Evolutionary conservation across 306 rosid species (phyloP), one percentile per base, ranked within the genome.

Genomic region (Cucurbita moschata): DNA sequence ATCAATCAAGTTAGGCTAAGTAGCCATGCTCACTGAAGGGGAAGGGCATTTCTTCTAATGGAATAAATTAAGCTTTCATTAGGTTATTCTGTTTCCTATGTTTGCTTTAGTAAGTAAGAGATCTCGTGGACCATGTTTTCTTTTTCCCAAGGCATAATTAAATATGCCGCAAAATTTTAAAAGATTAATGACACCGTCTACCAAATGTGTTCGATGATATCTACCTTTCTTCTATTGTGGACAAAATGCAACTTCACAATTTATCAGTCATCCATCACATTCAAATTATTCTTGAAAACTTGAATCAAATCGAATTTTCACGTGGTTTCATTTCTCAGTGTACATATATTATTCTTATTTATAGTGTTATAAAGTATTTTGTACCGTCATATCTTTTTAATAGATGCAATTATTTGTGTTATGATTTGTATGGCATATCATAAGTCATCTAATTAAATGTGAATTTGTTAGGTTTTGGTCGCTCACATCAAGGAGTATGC

Each of bases 401-500:
- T 12, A 1, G 47, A 47, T 46, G 73, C 56, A 21, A 40, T 68
- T 68, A 19, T 42, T 64, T 19, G 40, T 44, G 21, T 23, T 21
- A 23, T 47, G 73, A 47, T 21, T 46, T 53, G 19, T 63, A 42
- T 10, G 47, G 6, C 38, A 72, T 72, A 71, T 58, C 42, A 46
- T 62, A 49, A 75, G 69, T 77, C 72, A 61, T 80, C 39, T 60
- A 60, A 15, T 55, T 53, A 43, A 42, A 44, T 51, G 67, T 75
- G 78, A 38, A 59, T 46, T 71, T 80, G 80, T 78, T 83, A 95
- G 99, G 96, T 95, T 86, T 91, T 95, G 91, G 85, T 95, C 38
- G 89, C 88, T 23, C 92, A 89, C 66, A 95, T 95, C 65, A 96
- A 85, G 84, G 97, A 95, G 80, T 91, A 95, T 85, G 99, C 99